Base-by-base conservation (phyloP, 1,284 basidiomycete species). In the Irpex lacteus region DNA sequence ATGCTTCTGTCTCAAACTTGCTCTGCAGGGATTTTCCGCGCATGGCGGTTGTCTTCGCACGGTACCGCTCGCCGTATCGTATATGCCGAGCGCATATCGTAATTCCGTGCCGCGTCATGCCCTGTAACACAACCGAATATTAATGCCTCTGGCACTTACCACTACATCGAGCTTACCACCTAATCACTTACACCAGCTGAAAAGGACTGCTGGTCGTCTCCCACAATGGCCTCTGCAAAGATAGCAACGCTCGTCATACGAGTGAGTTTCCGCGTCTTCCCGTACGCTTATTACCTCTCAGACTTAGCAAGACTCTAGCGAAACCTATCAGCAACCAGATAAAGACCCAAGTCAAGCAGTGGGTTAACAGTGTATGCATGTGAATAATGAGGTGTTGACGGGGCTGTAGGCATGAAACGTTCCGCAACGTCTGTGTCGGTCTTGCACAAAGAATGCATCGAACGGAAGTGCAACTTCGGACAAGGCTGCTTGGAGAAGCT, bases 381-480 rank as follows among this genome's bases (percentile, higher is more conserved):
- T 65, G 49, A 60, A 34, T 40, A 7, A 11, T 21, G 32, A 32
- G 49, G 47, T 58, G 21, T 66, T 18, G 54, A 40, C 54, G 57
- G 18, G 26, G 55, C 62, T 36, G 26, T 63, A 94, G 94, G 73
- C 94, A 95, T 77, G 88, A 91, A 63, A 79, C 82, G 15, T 96
- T 96, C 73, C 87, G 91, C 59, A 78, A 78, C 13, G 70, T 94
- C 62, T 96, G 94, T 69, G 85, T 95, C 34, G 81, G 82, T 59
- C 83, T 96, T 61, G 94, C 94, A 0, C 94, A 96, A 77, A 79
- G 81, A 64, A 89, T 94, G 85, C 90, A 96, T 76, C 85, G 90
- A 53, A 82, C 86, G 15, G 94, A 96, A 76, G 82, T 91, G 7
- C 82, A 85, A 65, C 81, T 95, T 68, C 85, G 94, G 38, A 92